Evolutionary conservation across 345 rosid species (phyloP).

Genomic region (Ailanthus altissimus): DNA sequence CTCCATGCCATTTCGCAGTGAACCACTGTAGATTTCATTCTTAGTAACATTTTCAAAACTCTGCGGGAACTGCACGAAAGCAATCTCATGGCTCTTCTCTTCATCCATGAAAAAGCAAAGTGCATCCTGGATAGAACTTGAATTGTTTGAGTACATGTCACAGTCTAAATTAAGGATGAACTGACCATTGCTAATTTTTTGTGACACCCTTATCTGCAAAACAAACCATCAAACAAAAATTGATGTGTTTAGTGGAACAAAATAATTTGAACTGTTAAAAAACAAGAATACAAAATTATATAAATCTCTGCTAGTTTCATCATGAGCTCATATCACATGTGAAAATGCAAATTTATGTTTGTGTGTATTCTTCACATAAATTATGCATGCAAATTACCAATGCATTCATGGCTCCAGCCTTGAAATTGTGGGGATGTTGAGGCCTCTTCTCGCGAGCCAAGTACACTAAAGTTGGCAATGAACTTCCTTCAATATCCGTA

Average conservation of each 20-base stretch:
- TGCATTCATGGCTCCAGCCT: slow-evolving; percentile 90
- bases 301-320: not conserved
- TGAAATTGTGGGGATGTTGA: slow-evolving; percentile 63
- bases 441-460: slow-evolving; percentile 80
- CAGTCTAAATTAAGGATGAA: slow-evolving; percentile 71
- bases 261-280: not conserved
- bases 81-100: slow-evolving; percentile 55
- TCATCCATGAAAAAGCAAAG: slow-evolving; percentile 90
- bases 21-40: slow-evolving; percentile 54
- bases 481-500: slow-evolving; percentile 31
- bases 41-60: slow-evolving; percentile 47
- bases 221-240: not conserved
- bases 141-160: slow-evolving; percentile 77
- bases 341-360: not conserved
- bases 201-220: slow-evolving; percentile 67
- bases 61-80: slow-evolving; percentile 74
- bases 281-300: not conserved
- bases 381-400: slow-evolving; percentile 41
- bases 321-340: not conserved
- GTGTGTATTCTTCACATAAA: not conserved
- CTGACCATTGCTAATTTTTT: slow-evolving; percentile 56
- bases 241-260: not conserved
- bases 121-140: slow-evolving; percentile 57
- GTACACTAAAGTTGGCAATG: slow-evolving; percentile 68
- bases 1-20: slow-evolving; percentile 15